Conservation (phyloP, 768 basidiomycete species). For the Clathrus columnatus region DNA sequence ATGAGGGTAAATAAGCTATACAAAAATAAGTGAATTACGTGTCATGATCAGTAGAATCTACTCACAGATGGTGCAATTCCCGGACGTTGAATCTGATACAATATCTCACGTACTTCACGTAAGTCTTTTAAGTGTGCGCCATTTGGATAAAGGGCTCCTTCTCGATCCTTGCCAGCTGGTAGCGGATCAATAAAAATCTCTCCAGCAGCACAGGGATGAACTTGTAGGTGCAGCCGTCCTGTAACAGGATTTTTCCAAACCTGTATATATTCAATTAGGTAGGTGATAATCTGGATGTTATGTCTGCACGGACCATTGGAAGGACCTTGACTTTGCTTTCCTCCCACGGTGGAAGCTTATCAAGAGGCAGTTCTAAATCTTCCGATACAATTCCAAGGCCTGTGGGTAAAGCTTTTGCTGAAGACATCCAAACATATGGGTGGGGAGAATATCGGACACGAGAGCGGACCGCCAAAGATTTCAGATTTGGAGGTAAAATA, state of each 20-base stretch:
- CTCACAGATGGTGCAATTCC: constrained; percentile 72
- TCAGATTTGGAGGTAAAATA: constrained; percentile 56
- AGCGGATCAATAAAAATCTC: constrained; percentile 69
- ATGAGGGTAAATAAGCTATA: constrained; percentile 75
- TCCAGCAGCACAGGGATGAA: constrained; percentile 71
- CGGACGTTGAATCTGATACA: constrained; percentile 85
- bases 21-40: neutral
- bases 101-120: constrained; percentile 55
- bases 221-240: constrained; percentile 75
- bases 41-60: neutral
- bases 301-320: constrained; percentile 40
- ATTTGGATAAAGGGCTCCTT: constrained; percentile 72
- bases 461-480: constrained; percentile 72
- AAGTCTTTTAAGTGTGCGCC: constrained; percentile 72
- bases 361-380: constrained; percentile 54
- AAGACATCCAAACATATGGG: constrained; percentile 87
- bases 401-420: constrained; percentile 61
- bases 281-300: neutral
- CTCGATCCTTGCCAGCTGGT: constrained; percentile 45
- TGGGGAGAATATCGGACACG: constrained; percentile 76
- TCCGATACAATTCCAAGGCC: constrained; percentile 80
- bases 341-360: constrained; percentile 76
- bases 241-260: constrained; percentile 92
- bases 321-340: constrained; percentile 64
- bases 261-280: constrained; percentile 25